Percentiles rank a stretch among this genome's conserved stretches.
phyloP scores from a whole-genome alignment of 768 basidiomycete species.

The Collybia nuda region DNA sequence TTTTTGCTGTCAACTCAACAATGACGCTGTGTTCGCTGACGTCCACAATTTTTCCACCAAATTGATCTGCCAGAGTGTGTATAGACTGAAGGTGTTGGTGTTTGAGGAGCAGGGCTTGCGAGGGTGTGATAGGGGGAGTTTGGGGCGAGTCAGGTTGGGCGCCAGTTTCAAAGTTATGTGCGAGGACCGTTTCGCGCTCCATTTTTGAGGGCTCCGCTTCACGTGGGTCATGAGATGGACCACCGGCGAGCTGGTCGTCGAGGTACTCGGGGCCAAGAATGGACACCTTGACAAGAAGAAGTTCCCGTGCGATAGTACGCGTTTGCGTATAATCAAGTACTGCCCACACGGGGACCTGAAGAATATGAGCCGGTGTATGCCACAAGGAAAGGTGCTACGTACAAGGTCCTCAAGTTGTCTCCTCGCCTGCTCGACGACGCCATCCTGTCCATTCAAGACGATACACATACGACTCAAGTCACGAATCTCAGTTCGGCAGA shows the following conservation, averaged over 20 bases:
- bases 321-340: slow-evolving; percentile 98
- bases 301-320: slow-evolving; percentile 86
- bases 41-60: slow-evolving; percentile 92
- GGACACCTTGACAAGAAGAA: slow-evolving; percentile 94
- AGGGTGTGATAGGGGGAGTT: slow-evolving; percentile 58
- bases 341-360: slow-evolving; percentile 97
- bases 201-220: slow-evolving; percentile 47
- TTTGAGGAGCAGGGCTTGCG: slow-evolving; percentile 85
- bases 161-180: slow-evolving; percentile 74
- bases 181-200: slow-evolving; percentile 70
- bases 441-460: slow-evolving; percentile 94
- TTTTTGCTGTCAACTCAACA: slow-evolving; percentile 94
- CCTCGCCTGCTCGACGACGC: slow-evolving; percentile 95
- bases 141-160: slow-evolving; percentile 35
- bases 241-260: slow-evolving; percentile 85
- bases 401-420: slow-evolving; percentile 96
- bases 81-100: slow-evolving; percentile 91
- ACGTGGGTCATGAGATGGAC: slow-evolving; percentile 80
- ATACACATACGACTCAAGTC: slow-evolving; percentile 98
- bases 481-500: slow-evolving; percentile 95
- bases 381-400: slow-evolving; percentile 27
- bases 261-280: slow-evolving; percentile 97
- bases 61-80: slow-evolving; percentile 79
- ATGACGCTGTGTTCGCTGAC: slow-evolving; percentile 94
- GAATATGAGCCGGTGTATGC: neutral